Base-by-base conservation (phyloP, 164 flowering plant species). In the Dillenia turbinata region DNA sequence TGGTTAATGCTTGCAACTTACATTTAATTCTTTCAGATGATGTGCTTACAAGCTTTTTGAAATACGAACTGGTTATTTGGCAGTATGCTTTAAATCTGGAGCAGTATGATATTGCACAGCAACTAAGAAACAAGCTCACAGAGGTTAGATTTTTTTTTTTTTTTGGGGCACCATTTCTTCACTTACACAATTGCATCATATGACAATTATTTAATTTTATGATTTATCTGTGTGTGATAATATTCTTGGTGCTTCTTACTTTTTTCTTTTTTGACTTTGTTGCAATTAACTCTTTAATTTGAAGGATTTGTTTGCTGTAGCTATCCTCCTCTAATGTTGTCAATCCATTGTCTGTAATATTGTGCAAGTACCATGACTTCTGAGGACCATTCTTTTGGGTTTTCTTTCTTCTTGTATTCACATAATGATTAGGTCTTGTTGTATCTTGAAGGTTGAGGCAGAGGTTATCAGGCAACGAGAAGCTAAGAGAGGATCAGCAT, bases 11-110 rank as follows among this genome's bases (percentile, higher is more conserved):
- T 51, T 50, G 16, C 13, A 40, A 17, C 46, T 22, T 66, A 5
- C 44, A 16, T 68, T 46, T 12, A 19, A 57, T 58, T 54, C 24
- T 60, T 47, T 40, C 22, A 51, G 50, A 0, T 52, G 12, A 13
- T 58, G 43, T 69, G 50, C 52, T 9, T 47, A 10, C 54, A 13
- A 43, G 52, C 26, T 2, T 48, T 65, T 44, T 67, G 49, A 53
- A 9, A 58, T 60, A 24, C 22, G 49, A 12, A 45, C 3, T 62
- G 62, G 9, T 66, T 24, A 52, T 59, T 61, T 77, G 74, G 80
- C 88, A 93, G 97, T 84, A 70, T 80, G 96, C 97, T 45, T 44
- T 93, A 71, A 90, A 93, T 66, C 44, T 85, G 91, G 97, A 93
- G 75, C 83, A 89, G 80, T 89, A 87, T 72, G 98, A 90, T 11